phyloP scores from a whole-genome alignment of 805 yeast species.

The Ogataea angusta region DNA sequence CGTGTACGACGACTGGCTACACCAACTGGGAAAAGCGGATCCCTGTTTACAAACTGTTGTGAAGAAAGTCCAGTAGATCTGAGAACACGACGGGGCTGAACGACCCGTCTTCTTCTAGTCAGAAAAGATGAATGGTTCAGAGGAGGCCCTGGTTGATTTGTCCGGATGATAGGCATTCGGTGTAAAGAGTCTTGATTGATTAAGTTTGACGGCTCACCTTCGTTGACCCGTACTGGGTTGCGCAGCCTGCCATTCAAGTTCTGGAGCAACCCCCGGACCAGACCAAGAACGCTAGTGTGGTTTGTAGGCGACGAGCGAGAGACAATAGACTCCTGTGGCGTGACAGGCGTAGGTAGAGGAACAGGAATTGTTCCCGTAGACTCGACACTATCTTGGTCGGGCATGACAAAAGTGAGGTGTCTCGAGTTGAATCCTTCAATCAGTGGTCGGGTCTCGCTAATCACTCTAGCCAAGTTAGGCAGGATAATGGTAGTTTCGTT shows the following conservation, averaged over 20 bases:
- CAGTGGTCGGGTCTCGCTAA: constrained; percentile 30
- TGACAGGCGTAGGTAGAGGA: not conserved
- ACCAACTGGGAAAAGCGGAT: constrained; percentile 42
- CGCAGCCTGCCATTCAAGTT: constrained; percentile 25
- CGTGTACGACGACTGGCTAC: constrained; percentile 46
- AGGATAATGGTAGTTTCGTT: constrained; percentile 33
- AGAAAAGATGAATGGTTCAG: constrained; percentile 2
- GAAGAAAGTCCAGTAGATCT: constrained; percentile 10
- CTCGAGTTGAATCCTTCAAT: constrained; percentile 32
- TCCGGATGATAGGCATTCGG: constrained; percentile 16
- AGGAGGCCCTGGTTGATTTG: constrained; percentile 3
- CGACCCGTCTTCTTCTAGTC: constrained; percentile 9
- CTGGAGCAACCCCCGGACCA: constrained; percentile 24
- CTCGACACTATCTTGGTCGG: constrained; percentile 24
- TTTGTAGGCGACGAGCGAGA: constrained; percentile 2
- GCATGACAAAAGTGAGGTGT: constrained; percentile 30
- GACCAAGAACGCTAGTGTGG: constrained; percentile 22
- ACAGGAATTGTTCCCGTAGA: constrained; percentile 3
- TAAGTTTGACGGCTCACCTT: constrained; percentile 6
- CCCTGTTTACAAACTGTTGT: constrained; percentile 19
- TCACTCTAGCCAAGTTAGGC: constrained; percentile 36
- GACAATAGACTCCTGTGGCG: constrained; percentile 1
- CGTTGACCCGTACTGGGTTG: constrained; percentile 18
- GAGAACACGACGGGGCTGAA: constrained; percentile 7
- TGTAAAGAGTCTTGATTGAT: constrained; percentile 10